A percentile compares a stretch with the other conserved stretches of the same genome.
Evolutionary conservation across 1,284 basidiomycete genomes (phyloP).

Genomic region (Marasmius fiardii): DNA sequence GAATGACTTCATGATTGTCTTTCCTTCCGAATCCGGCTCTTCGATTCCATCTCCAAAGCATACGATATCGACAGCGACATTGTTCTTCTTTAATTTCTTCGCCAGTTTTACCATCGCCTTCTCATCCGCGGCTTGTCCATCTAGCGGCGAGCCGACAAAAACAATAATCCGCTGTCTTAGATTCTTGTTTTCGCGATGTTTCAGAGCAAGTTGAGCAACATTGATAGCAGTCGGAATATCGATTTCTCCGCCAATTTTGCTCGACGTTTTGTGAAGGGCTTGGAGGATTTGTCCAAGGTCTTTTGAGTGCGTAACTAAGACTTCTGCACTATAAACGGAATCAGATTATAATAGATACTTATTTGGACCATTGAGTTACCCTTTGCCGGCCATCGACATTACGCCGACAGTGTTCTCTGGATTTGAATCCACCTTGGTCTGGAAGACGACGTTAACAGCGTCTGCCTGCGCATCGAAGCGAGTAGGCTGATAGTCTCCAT

Average conservation of each 20-base stretch:
- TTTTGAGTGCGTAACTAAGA: conserved; percentile 93
- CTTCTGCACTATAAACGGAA: conserved; percentile 70
- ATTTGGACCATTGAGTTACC: conserved; percentile 46
- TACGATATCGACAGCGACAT: conserved; percentile 92
- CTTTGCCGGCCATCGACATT: conserved; percentile 97
- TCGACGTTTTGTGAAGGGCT: conserved; percentile 69
- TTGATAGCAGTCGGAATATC: conserved; percentile 90
- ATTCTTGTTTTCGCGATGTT: conserved; percentile 98
- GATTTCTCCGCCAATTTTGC: conserved; percentile 74
- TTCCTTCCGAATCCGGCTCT: conserved; percentile 53
- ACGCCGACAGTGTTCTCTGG: conserved; percentile 97
- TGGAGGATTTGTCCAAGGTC: conserved; percentile 91
- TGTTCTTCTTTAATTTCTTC: conserved; percentile 99
- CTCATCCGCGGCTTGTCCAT: conserved; percentile 64
- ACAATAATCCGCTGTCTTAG: conserved; percentile 93
- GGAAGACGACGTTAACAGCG: conserved; percentile 89
- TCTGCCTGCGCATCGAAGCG: conserved; percentile 90
- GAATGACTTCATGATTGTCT: conserved; percentile 67
- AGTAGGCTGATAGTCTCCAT: conserved; percentile 91
- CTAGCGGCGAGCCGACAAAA: conserved; percentile 88
- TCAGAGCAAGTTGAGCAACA: conserved; percentile 93
- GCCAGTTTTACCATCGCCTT: conserved; percentile 83
- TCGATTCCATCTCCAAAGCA: conserved; percentile 76
- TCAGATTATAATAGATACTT: background rate
- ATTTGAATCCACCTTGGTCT: conserved; percentile 92